Conservation (phyloP, 345 rosid species). For the Lepidium sativum region DNA sequence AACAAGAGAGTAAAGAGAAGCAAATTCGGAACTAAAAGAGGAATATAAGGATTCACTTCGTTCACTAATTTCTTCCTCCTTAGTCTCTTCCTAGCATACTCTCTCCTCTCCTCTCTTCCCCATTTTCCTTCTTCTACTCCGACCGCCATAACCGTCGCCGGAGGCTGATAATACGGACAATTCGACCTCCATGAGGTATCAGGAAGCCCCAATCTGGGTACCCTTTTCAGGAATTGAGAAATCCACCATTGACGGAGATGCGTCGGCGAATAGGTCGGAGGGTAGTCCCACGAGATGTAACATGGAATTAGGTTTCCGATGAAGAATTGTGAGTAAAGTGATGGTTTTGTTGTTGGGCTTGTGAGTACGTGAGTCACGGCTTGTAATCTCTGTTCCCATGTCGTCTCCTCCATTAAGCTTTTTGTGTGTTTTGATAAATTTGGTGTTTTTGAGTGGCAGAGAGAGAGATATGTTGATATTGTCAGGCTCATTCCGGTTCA, state of each 20-base stretch:
- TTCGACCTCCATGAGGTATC: slow-evolving; percentile 66
- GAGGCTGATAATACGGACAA: slow-evolving; percentile 78
- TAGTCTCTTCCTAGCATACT: slow-evolving; percentile 48
- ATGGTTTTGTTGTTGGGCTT: slow-evolving; percentile 24
- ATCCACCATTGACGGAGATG: slow-evolving; percentile 43
- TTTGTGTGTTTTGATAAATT: neutral
- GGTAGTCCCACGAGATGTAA: slow-evolving; percentile 67
- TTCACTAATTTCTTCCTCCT: slow-evolving; percentile 37
- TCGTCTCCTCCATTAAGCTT: slow-evolving; percentile 21
- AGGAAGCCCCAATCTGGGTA: slow-evolving; percentile 41
- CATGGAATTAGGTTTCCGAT: slow-evolving; percentile 19
- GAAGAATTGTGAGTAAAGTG: slow-evolving; percentile 27
- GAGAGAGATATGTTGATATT: neutral
- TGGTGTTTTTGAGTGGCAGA: neutral
- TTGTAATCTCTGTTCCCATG: slow-evolving; percentile 26
- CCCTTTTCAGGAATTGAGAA: slow-evolving; percentile 49
- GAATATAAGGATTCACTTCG: slow-evolving; percentile 45
- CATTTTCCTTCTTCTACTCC: slow-evolving; percentile 69
- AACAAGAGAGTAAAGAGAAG: slow-evolving; percentile 44
- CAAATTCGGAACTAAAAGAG: slow-evolving; percentile 53
- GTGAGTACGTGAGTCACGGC: slow-evolving; percentile 29
- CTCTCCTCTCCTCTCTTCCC: slow-evolving; percentile 49
- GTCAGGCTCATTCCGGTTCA: neutral
- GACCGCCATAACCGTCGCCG: slow-evolving; percentile 48
- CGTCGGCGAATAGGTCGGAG: slow-evolving; percentile 32